These are phyloP conservation scores for Eucalyptus sp. DNA, from an alignment of 345 rosid species.

Conservation along the genomic window DNA sequence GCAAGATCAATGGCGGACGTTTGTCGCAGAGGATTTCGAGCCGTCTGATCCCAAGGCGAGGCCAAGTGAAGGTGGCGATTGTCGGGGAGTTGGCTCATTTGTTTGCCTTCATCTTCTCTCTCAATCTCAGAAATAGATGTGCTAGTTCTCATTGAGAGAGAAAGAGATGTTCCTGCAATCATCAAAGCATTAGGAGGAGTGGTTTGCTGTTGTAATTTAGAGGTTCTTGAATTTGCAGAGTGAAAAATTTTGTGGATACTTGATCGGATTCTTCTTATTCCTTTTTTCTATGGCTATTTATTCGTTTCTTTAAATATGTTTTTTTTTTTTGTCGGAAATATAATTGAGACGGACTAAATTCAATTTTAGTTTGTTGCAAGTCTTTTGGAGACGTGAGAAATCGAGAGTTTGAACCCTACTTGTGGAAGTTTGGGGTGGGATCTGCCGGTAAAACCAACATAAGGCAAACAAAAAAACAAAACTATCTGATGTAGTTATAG, in stretches of 20 bases:
- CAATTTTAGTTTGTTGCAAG: not conserved
- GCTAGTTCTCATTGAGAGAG: not conserved
- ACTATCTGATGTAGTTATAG: too few relatives aligned
- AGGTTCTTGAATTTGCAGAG: not conserved
- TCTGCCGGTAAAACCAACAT: not conserved
- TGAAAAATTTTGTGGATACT: not conserved
- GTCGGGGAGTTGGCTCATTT: conserved; percentile 40
- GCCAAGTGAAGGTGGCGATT: conserved; percentile 62
- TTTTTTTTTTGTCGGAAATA: not conserved
- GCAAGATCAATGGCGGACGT: conserved; percentile 9
- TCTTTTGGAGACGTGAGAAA: not conserved
- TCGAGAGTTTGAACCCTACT: not conserved
- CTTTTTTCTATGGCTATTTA: not conserved
- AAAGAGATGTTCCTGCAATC: not conserved
- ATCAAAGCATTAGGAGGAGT: not conserved
- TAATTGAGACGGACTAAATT: not conserved
- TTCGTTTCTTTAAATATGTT: not conserved
- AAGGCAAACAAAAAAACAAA: not conserved
- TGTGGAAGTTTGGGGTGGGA: not conserved
- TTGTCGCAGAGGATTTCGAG: conserved; percentile 9
- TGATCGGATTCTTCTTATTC: not conserved
- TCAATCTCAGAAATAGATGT: not conserved
- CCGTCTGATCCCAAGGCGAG: conserved; percentile 71
- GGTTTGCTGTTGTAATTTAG: not conserved
- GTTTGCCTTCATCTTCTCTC: conserved; percentile 44